Conservation (phyloP, 306 rosid species). For the Lathyrus tuberosus region DNA sequence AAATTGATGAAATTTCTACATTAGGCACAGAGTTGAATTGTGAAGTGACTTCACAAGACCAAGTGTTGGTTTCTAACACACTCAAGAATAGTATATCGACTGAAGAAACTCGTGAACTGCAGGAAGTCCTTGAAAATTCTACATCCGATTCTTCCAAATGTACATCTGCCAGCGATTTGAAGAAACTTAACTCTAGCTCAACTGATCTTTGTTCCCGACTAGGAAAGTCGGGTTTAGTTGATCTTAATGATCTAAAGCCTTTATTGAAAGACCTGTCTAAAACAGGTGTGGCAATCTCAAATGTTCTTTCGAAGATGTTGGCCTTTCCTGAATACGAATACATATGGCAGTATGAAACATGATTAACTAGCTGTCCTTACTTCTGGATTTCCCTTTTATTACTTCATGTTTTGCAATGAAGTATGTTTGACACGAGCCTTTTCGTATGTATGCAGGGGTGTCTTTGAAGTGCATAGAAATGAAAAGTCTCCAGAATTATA, state of each 20-base stretch:
- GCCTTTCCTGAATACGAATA: constrained; percentile 83
- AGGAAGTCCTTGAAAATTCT: constrained; percentile 50
- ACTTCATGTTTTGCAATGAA: constrained; percentile 24
- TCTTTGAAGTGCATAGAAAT: constrained; percentile 79
- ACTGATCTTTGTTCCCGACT: constrained; percentile 46
- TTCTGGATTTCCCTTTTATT: constrained; percentile 29
- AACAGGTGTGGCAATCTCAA: constrained; percentile 45
- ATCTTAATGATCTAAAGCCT: constrained; percentile 50
- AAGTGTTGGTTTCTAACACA: constrained; percentile 47
- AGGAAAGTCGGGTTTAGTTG: constrained; percentile 47
- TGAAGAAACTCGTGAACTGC: constrained; percentile 57
- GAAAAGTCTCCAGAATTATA: constrained; percentile 60
- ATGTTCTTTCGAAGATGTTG: constrained; percentile 47
- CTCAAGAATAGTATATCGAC: constrained; percentile 47
- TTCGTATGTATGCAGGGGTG: constrained; percentile 67
- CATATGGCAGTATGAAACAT: constrained; percentile 82
- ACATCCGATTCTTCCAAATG: constrained; percentile 47
- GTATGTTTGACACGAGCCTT: constrained; percentile 32
- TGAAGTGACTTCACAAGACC: constrained; percentile 56
- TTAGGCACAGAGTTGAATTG: constrained; percentile 54
- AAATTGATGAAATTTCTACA: constrained; percentile 58
- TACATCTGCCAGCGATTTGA: constrained; percentile 41
- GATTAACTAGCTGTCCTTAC: constrained; percentile 36
- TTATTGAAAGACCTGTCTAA: constrained; percentile 47
- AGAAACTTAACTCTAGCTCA: constrained; percentile 41